Evolutionary conservation across 768 basidiomycete species (phyloP).

Genomic region (Mycena epipterygia): DNA sequence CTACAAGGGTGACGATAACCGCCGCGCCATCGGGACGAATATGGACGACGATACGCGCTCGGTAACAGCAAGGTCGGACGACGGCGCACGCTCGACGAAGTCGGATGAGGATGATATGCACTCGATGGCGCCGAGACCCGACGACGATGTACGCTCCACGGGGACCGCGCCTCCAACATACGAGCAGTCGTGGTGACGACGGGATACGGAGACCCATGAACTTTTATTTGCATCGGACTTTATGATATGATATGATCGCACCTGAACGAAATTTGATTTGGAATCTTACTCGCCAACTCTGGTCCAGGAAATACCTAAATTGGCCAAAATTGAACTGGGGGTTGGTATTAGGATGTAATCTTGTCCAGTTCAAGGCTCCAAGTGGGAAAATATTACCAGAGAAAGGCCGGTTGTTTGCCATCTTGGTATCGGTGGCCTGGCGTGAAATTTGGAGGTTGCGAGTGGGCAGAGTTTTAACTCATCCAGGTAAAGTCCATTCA

Average conservation of each 20-base stretch:
- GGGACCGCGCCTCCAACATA: not conserved
- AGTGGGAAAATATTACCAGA: not conserved
- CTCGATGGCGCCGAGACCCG: no score
- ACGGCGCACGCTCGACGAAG: no score
- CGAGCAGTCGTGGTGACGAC: not conserved
- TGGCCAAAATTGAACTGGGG: slow-evolving; percentile 11
- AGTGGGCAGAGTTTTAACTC: not conserved
- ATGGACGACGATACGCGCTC: not conserved
- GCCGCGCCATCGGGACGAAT: not conserved
- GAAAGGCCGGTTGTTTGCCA: not conserved
- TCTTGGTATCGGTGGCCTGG: not conserved
- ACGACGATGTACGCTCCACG: no score
- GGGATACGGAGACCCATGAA: no score
- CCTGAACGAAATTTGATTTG: not conserved
- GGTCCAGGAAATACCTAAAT: not conserved
- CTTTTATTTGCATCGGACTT: no score
- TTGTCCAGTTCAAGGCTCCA: not conserved
- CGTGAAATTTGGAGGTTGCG: slow-evolving; percentile 6
- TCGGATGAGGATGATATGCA: no score
- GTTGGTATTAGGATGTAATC: slow-evolving; percentile 2
- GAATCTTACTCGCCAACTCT: not conserved
- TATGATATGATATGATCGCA: no score
- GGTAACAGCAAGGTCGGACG: not conserved
- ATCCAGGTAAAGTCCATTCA: no score
- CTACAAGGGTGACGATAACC: not conserved